Evolutionary conservation across 2,329 filamentous ascomycete species (phyloP).

Genomic region (Kalmusia sp.): DNA sequence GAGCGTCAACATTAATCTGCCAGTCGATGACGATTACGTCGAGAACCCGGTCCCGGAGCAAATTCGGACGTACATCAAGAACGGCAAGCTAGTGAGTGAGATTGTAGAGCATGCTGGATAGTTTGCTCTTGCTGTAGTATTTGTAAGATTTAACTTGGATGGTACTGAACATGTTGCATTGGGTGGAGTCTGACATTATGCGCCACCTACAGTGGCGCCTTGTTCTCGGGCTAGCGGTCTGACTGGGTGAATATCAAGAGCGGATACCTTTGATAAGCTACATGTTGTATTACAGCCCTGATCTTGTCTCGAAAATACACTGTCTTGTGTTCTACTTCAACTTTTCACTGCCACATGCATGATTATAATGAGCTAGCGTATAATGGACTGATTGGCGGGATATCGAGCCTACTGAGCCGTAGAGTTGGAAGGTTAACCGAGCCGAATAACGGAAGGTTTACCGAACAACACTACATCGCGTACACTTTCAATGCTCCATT

Average conservation of each 20-base stretch:
- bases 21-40: constrained; percentile 78
- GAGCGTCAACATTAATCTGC: constrained; percentile 85
- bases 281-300: background rate
- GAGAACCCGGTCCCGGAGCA: constrained; percentile 90
- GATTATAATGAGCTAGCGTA: background rate
- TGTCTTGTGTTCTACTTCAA: no score
- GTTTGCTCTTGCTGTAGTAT: background rate
- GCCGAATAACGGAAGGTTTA: no score
- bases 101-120: constrained; percentile 94
- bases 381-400: background rate
- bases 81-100: constrained; percentile 83
- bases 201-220: background rate
- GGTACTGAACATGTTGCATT: constrained; percentile 21
- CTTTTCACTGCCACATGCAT: no score
- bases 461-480: no score
- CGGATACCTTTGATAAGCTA: background rate
- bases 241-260: background rate
- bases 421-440: no score
- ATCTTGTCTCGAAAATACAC: background rate
- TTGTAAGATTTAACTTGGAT: constrained; percentile 5
- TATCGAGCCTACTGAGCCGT: no score
- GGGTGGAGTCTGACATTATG: constrained; percentile 23
- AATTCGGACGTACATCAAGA: constrained; percentile 79
- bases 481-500: no score
- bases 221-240: background rate